Evolutionary conservation across 305 asterid species (phyloP), one percentile per base, ranked within the genome.

Genomic region (Euphrasia arctica): DNA sequence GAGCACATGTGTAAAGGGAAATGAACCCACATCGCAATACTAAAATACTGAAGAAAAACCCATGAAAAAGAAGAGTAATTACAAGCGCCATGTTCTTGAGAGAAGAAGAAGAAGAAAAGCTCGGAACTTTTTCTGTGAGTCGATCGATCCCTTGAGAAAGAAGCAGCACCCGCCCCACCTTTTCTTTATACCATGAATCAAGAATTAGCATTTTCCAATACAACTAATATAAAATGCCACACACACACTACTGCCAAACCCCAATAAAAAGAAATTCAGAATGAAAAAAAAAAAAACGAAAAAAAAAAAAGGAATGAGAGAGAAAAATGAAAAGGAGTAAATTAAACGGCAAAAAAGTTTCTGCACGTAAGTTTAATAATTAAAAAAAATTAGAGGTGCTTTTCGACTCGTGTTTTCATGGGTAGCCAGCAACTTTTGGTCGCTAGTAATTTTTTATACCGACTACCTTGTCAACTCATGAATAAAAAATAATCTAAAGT

Each of bases 11-110:
- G 15, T 49, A 58, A 60, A 70, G 70, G 67, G 22, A 18, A 18
- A 74, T 42, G 22, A 42, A 48, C 12, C 47, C 63, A 58, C 73
- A n/a, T 77, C 72, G 63, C 77, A 51, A 6, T 14, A 50, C 58
- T 31, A 31, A 18, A 32, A 28, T 70, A 70, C 72, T 55, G 31
- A 29, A 54, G 69, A 65, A 72, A 47, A 39, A 25, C 10, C 63
- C 58, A 31, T 41, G 25, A 66, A 48, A 66, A 66, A 66, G 79
- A 77, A 73, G 85, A 82, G 81, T 80, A 80, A 90, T 82, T 85
- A 80, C 67, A 42, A 82, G 84, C 88, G 82, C 85, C 70, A 69
- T 82, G 87, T 82, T 74, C 64, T 18, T 18, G 22, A 18, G 22
- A 18, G 22, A 18, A 18, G 22, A 18, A 18, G 22, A 18, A 18